Base-by-base conservation (phyloP, 192 early-diverging fungal genomes). In the Coemansia sp. region DNA sequence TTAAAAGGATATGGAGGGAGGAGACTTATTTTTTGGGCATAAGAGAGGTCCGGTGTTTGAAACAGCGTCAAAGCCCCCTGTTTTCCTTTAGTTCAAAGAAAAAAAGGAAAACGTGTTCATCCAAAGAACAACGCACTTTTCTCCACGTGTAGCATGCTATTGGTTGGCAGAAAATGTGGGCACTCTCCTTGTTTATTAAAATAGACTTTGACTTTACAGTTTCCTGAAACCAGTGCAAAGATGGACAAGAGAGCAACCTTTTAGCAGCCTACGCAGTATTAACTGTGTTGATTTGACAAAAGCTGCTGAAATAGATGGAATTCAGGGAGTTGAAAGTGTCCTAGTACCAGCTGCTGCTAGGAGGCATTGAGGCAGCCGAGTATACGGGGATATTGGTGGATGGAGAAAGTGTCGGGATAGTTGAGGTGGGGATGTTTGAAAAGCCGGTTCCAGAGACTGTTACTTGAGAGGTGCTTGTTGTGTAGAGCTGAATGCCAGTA, bases 401-500 rank as follows among this genome's bases (percentile, higher is more conserved):
- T 6, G 16, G 6, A 2, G 13, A 1, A 6, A 14, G 6, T 1
- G 52, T 55, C 14, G 13, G 21, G 23, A 5, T 50, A 13, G 25
- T n/a, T 31, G 28, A 55, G 16, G 52, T 28, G 11, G 26, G 26
- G 13, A 3, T 31, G 26, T 55, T 55, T 12, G 52, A 55, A 42
- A 41, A 61, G 0, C 61, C 66, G 25, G 1, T 28, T 2, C 60
- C 66, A 28, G 61, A 60, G 35, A 67, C 42, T 0, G 57, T 63
- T 36, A 26, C 48, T 25, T 62, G 60, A 0, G 43, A n/a, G 10
- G 26, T 13, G 33, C 62, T 61, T 2, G 66, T 69, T 0, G 64
- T 63, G 41, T 69, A 70, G 26, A 65, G 50, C 14, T 60, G 33
- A 9, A 72, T 37, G 6, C 76, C 70, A 28, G 62, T 77, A 0